phyloP scores from a whole-genome alignment of 2,329 filamentous ascomycete species.

The Pseudopyricularia cyperi region DNA sequence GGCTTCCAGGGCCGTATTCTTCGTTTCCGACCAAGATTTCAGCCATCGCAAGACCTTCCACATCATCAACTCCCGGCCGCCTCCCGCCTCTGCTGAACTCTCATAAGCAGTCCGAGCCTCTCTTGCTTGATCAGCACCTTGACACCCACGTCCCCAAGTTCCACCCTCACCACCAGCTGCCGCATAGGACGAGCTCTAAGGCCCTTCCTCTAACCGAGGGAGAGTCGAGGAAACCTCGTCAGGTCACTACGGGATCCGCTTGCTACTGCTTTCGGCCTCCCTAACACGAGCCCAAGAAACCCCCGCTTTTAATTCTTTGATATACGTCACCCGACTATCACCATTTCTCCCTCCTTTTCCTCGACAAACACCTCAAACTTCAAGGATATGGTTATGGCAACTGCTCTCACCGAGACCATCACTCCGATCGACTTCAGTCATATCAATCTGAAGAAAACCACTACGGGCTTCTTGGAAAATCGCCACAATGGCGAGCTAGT shows the following conservation, averaged over 20 bases:
- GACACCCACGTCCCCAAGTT: constrained; percentile 36
- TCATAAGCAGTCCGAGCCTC: constrained; percentile 34
- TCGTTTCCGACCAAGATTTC: constrained; percentile 59
- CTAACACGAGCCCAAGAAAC: constrained; percentile 44
- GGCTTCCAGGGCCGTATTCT: constrained; percentile 49
- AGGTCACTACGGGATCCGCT: constrained; percentile 79
- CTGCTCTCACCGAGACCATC: constrained; percentile 41
- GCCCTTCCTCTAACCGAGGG: constrained; percentile 99
- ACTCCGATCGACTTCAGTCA: constrained; percentile 32
- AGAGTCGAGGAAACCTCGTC: constrained; percentile 99
- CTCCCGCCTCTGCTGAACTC: constrained; percentile 37
- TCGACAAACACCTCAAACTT: constrained; percentile 7
- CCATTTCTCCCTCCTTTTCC: constrained; percentile 4
- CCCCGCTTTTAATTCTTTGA: constrained; percentile 3
- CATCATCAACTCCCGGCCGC: constrained; percentile 53
- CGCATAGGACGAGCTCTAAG: constrained; percentile 97
- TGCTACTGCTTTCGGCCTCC: constrained; percentile 93
- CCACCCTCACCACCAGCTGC: constrained; percentile 72
- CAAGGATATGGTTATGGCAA: constrained; percentile 54
- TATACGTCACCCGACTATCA: constrained; percentile 3
- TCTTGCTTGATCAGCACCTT: constrained; percentile 33
- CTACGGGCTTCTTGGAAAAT: constrained; percentile 16
- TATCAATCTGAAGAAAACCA: constrained; percentile 29
- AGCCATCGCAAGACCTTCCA: constrained; percentile 49
- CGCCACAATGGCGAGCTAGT: constrained; percentile 27